Base-by-base conservation (phyloP, 2,329 filamentous ascomycete genomes). In the Penicillium sp. region DNA sequence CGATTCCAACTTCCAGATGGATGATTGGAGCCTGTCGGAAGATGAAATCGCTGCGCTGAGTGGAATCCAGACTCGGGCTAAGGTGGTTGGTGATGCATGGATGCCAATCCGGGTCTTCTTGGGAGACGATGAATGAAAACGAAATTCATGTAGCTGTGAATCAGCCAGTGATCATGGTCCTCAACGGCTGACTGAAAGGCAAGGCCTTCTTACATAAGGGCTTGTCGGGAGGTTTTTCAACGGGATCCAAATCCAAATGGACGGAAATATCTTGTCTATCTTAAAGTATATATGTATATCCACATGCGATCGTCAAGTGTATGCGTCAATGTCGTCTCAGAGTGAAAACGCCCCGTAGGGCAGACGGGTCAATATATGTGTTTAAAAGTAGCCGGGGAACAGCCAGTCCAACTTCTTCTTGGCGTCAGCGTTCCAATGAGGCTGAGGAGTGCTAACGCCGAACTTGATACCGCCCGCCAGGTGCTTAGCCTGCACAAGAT, bases 391-490 rank as follows among this genome's bases (percentile, higher is more conserved):
- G 1, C 85, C 87, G 1, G 91, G 90, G 74, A 95, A 97, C 50
- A 98, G 74, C 78, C 87, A 98, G 64, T 86, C 81, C 46, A 95
- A 75, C 74, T 83, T 92, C 79, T 88, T 81, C 72, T 87, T 79
- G 1, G 87, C 88, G 69, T 92, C 87, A 12, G 81, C 76, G 53
- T 80, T 81, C 62, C 90, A 81, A 24, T 88, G 88, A 42, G 82
- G 81, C 35, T 84, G 81, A 68, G 90, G 87, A 42, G 92, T 96
- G 75, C 92, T 95, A 56, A 95, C 81, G 35, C 88, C 89, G 55
- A 88, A 89, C 66, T 86, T 87, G 52, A 84, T 83, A 31, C 81
- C 79, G 12, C 88, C 89, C 64, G 84, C 85, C 67, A 89, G 81
- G 71, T 95, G 89, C 78, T 87, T 92, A 23, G 87, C 93, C 53